A percentile compares a stretch with the other conserved stretches of the same genome.
Evolutionary conservation across 371 early-diverging fungal species (phyloP).

Genomic region (Rhizopus sp.): DNA sequence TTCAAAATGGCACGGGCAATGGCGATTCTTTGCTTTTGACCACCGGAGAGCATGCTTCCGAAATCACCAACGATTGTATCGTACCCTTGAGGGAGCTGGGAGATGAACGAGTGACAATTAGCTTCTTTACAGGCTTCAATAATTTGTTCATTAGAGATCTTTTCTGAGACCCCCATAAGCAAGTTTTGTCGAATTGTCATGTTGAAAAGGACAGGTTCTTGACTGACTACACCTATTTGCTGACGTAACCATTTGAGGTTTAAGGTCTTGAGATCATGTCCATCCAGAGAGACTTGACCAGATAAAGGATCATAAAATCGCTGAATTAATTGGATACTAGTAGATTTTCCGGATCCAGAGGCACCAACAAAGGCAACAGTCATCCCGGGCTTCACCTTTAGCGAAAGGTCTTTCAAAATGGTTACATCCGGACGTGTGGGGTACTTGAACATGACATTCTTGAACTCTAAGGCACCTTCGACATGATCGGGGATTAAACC

Average conservation of each 20-base stretch:
- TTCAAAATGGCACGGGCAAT: constrained; percentile 75
- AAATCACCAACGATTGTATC: constrained; percentile 64
- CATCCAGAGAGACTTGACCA: constrained; percentile 63
- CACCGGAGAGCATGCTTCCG: constrained; percentile 75
- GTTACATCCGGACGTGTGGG: constrained; percentile 60
- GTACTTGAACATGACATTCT: constrained; percentile 66
- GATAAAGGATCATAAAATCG: constrained; percentile 64
- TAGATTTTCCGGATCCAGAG: constrained; percentile 74
- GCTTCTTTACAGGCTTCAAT: constrained; percentile 65
- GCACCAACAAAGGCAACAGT: constrained; percentile 69
- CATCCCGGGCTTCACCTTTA: constrained; percentile 61
- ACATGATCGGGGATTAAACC: constrained; percentile 39
- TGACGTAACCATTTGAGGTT: constrained; percentile 59
- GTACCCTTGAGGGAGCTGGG: constrained; percentile 67
- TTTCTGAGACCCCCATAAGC: constrained; percentile 48
- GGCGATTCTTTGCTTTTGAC: constrained; percentile 84
- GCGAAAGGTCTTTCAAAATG: constrained; percentile 56
- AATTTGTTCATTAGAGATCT: constrained; percentile 57
- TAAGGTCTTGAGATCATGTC: constrained; percentile 45
- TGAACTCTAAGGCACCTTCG: constrained; percentile 58
- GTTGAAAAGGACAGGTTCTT: constrained; percentile 76
- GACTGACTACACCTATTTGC: constrained; percentile 70
- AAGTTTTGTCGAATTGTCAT: constrained; percentile 76
- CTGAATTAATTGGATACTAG: constrained; percentile 62
- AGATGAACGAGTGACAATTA: constrained; percentile 71